Evolutionary conservation across 2,329 filamentous ascomycete species (phyloP).

Genomic region (Alternaria rosae): DNA sequence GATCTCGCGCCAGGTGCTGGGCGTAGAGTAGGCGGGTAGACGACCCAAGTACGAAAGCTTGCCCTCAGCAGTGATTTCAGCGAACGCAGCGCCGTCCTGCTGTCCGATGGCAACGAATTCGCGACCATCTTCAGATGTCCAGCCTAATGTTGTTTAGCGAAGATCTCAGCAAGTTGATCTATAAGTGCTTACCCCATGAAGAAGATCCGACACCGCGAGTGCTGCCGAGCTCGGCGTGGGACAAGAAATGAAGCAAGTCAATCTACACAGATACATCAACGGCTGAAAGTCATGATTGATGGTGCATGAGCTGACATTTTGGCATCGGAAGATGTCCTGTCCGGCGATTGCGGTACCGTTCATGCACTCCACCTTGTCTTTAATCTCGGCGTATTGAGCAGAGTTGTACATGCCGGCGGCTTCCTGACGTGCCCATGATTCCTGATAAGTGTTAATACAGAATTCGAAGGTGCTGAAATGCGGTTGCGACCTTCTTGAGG

Average conservation of each 20-base stretch:
- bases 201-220: constrained; percentile 53
- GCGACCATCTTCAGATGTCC: constrained; percentile 61
- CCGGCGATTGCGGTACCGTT: constrained; percentile 48
- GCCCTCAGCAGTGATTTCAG: constrained; percentile 60
- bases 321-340: constrained; percentile 49
- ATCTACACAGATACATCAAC: constrained; percentile 42
- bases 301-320: constrained; percentile 8
- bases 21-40: constrained; percentile 57
- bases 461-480: not conserved
- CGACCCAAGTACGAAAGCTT: constrained; percentile 63
- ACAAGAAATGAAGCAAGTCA: constrained; percentile 65
- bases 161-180: not conserved
- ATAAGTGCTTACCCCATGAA: constrained; percentile 54
- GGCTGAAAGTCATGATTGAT: no score
- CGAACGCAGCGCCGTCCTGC: constrained; percentile 63
- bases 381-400: constrained; percentile 44
- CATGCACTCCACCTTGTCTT: constrained; percentile 43
- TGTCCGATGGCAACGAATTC: constrained; percentile 65
- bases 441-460: constrained; percentile 40
- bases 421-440: constrained; percentile 46
- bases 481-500: constrained; percentile 39
- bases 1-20: constrained; percentile 63
- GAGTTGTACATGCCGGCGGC: constrained; percentile 46
- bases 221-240: constrained; percentile 62
- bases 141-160: constrained; percentile 41